These are phyloP conservation scores for Cruciata laevipes DNA, from an alignment of 257 asterid genomes.

Conservation along the genomic window DNA sequence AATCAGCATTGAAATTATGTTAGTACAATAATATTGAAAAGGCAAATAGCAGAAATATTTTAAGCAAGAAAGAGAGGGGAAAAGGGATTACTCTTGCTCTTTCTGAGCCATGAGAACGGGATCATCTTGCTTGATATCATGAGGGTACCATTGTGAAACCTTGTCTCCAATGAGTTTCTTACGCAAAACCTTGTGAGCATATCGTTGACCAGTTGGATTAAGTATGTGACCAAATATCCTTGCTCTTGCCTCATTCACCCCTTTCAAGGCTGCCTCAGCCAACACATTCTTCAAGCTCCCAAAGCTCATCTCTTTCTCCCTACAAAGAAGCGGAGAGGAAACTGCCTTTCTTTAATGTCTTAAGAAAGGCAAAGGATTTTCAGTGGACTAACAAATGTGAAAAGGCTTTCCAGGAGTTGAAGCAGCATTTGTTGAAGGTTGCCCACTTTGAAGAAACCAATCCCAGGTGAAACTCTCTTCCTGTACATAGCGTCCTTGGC, in stretches of 20 bases:
- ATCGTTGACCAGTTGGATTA: constrained; percentile 69
- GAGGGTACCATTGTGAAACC: constrained; percentile 78
- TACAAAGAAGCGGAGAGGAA: too few relatives aligned
- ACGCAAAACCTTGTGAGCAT: constrained; percentile 72
- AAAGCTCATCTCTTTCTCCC: constrained; percentile 40
- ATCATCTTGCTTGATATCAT: constrained; percentile 62
- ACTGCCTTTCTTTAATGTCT: too few relatives aligned
- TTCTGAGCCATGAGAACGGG: constrained; percentile 55
- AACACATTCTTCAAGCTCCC: constrained; percentile 62
- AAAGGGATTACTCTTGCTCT: constrained; percentile 57
- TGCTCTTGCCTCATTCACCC: constrained; percentile 80
- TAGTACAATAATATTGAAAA: background rate
- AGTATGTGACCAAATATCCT: constrained; percentile 82
- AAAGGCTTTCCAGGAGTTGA: too few relatives aligned
- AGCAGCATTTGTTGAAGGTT: too few relatives aligned
- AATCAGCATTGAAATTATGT: background rate
- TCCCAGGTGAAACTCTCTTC: too few relatives aligned
- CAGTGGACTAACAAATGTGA: too few relatives aligned
- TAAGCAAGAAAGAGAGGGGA: background rate
- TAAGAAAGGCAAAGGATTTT: too few relatives aligned
- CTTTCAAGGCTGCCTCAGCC: constrained; percentile 63
- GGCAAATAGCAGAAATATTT: background rate
- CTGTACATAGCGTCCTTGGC: too few relatives aligned
- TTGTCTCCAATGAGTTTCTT: constrained; percentile 92
- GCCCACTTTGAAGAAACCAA: too few relatives aligned